phyloP scores from a whole-genome alignment of 371 early-diverging fungal species.

The Polyrhizophydium stewartii region DNA sequence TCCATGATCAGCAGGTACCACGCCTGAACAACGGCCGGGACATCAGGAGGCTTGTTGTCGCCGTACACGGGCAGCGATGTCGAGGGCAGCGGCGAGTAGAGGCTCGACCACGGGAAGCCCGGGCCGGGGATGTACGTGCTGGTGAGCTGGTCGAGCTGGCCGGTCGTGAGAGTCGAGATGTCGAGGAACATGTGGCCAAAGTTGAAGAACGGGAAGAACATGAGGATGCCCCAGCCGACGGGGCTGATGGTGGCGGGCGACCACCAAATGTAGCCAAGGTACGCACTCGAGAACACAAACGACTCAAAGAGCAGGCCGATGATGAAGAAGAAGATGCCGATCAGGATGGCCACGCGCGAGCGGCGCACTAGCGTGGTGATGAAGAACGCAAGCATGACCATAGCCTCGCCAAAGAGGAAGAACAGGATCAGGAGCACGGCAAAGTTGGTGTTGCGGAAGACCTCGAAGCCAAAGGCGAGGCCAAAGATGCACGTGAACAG shows the following conservation, averaged over 20 bases:
- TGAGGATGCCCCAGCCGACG: conserved; percentile 18
- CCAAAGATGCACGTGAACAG: conserved; percentile 55
- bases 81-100: conserved; percentile 44
- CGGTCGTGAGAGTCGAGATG: conserved; percentile 56
- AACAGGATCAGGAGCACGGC: conserved; percentile 51
- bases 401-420: conserved; percentile 64
- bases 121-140: conserved; percentile 53
- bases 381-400: conserved; percentile 65
- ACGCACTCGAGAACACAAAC: conserved; percentile 54
- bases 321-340: conserved; percentile 67
- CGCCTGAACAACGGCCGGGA: conserved; percentile 52
- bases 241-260: conserved; percentile 7
- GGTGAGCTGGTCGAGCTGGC: conserved; percentile 54
- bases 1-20: conserved; percentile 59
- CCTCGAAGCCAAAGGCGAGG: conserved; percentile 51
- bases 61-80: conserved; percentile 46
- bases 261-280: conserved; percentile 67
- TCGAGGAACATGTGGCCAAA: conserved; percentile 68
- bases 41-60: conserved; percentile 35
- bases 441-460: conserved; percentile 57
- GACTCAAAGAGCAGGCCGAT: conserved; percentile 67
- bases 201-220: conserved; percentile 68
- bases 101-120: conserved; percentile 52
- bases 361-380: conserved; percentile 58
- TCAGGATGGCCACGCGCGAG: conserved; percentile 49